Base-by-base conservation (phyloP, 1,284 basidiomycete species). In the Irpex rosettiformis region DNA sequence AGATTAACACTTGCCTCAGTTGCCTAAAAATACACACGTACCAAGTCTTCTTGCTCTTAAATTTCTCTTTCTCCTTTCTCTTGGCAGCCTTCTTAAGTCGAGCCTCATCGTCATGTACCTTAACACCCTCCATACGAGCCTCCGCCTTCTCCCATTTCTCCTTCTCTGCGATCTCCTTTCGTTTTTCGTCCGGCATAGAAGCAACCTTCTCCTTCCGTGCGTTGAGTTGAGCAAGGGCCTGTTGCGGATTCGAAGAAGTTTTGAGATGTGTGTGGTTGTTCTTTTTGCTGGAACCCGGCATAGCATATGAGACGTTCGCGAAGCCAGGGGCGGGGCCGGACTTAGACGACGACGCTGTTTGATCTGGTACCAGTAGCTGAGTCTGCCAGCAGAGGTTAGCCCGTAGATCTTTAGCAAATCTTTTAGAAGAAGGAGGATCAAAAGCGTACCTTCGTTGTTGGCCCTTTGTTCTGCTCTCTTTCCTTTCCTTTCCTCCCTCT, bases 71-170 rank as follows among this genome's bases (percentile, higher is more conserved):
- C 74, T 96, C 94, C 66, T 90, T 88, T 71, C 91, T 79, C 79
- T 96, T 96, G 8, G 84, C 86, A 24, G 93, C 93, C 77, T 96
- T 96, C 78, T 94, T 95, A 66, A 98, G 72, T 52, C 88, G 78
- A 3, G 66, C 72, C 69, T 93, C 91, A 64, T 94, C 90, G 67
- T 97, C 94, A 54, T 83, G 83, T 28, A 97, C 85, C 74, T 96
- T 97, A 47, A 87, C 86, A 3, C 94, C 95, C 51, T 90, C 89
- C 60, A 95, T 78, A 52, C 92, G 80, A 43, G 91, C 86, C 67
- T 88, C 85, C 0, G 94, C 93, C 74, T 94, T 95, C 56, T 85
- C 84, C 92, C 94, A 96, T 65, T 86, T 84, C 60, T 94, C 88
- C 60, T 80, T 80, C 69, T 94, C 93, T 70, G 91, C 85, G 4